Base-by-base conservation (phyloP, 768 basidiomycete genomes). In the Leucosporidium scottii region DNA sequence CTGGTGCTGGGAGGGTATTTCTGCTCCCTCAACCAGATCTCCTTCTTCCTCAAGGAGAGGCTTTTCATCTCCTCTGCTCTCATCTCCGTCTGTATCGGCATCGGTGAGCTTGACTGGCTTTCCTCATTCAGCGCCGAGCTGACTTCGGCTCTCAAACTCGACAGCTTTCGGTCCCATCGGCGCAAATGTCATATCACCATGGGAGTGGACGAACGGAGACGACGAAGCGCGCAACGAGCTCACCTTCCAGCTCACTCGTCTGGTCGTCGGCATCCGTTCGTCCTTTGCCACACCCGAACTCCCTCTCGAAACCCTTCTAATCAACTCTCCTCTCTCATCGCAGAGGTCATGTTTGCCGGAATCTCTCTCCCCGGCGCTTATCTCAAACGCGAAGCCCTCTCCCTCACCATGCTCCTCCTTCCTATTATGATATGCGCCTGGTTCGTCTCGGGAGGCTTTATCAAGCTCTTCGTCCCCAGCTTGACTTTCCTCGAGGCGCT, bases 401-500 rank as follows among this genome's bases (percentile, higher is more conserved):
- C 76, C 10, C 74, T 81, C 27, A 54, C 66, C 2, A 76, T 79
- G 10, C 76, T 81, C 6, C 67, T 81, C 1, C 58, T 76, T 6
- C 80, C 79, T 0, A 74, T 81, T 74, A 81, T 81, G 81, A 74
- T 75, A 0, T 59, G 74, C 28, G 80, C 79, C 1, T 81, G 80
- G 80, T 78, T 81, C 71, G 64, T 77, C 48, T 75, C 75, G 13
- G 76, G 73, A 4, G 66, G 78, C 2, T 68, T 81, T 44, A 75
- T 81, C 39, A 78, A 76, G 73, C 78, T 73, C 7, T 66, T 81
- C 64, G 76, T 81, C 10, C 79, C 79, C 1, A 74, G 74, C 23
- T 61, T 81, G 55, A 77, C 77, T 0, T 81, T 78, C 66, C 70
- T 78, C 36, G 81, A 81, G 59, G 64, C 68, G 23, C 71, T 81